Percentiles rank a stretch among this genome's conserved stretches.
Conservation (phyloP, 768 basidiomycete species). For the Kwoniella pini region DNA sequence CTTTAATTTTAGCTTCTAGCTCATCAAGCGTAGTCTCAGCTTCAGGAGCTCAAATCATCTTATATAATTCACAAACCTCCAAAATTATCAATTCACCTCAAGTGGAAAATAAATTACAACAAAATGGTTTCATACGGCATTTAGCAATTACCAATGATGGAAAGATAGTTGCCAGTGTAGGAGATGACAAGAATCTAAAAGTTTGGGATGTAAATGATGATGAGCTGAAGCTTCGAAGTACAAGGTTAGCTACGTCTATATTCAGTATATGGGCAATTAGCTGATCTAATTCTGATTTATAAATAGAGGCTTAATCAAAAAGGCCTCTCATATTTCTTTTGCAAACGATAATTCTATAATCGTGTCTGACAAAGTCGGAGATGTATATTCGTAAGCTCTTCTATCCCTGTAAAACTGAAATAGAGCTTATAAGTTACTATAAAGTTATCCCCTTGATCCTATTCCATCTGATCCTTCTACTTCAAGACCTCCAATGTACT, state of each 20-base stretch:
- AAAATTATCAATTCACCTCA: conserved; percentile 14
- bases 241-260: conserved; percentile 59
- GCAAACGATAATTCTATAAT: conserved; percentile 68
- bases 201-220: conserved; percentile 65
- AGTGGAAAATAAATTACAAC: conserved; percentile 6
- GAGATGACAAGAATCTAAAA: conserved; percentile 77
- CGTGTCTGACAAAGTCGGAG: conserved; percentile 92
- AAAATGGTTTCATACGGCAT: conserved; percentile 35
- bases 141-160: conserved; percentile 38
- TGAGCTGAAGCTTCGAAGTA: conserved; percentile 62
- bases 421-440: background rate
- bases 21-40: conserved; percentile 21
- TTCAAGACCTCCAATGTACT: conserved; percentile 57
- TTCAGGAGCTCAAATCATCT: conserved; percentile 24
- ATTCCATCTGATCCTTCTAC: conserved; percentile 18
- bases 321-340: conserved; percentile 70
- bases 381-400: conserved; percentile 71
- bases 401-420: background rate
- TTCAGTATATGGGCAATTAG: conserved; percentile 21
- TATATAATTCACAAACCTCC: conserved; percentile 13
- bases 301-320: conserved; percentile 76
- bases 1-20: conserved; percentile 26
- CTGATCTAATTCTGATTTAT: conserved; percentile 6
- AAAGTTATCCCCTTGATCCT: conserved; percentile 19
- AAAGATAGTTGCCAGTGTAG: conserved; percentile 62